Evolutionary conservation across 805 yeast species (phyloP), one percentile per base, ranked within the genome.

Genomic region (Candida stauntonica): DNA sequence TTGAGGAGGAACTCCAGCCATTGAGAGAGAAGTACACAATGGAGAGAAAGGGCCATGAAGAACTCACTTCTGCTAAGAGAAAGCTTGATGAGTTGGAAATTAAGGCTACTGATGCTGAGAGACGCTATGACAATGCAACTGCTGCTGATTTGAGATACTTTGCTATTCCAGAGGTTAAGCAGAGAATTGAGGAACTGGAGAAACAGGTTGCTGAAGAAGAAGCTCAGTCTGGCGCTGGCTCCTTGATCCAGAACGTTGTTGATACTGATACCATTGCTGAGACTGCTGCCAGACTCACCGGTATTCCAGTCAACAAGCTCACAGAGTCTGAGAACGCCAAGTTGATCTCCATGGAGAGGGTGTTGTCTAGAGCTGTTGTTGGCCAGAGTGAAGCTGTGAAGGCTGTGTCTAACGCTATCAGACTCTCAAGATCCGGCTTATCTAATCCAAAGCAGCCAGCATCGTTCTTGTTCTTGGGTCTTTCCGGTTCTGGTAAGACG

Each of bases 401-500:
- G 61, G 96, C 97, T 2, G 99, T 93, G 29, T 77, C 98, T 8
- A 91, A 93, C 61, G 95, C 98, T 5, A 86, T 93, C 39, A 78
- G 99, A 64, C 73, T 93, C 53, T 79, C 86, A 14, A 78, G 99
- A 61, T 89, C 98, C 9, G 99, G 99, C 16, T 73, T 93, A 48
- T 85, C 96, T 17, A 93, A 93, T 62, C 99, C 99, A 38, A 77
- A 88, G 62, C 96, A 94, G 50, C 99, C 99, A 5, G 87, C 98
- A 1, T 86, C 96, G 12, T 93, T 93, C 75, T 58, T 93, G 57
- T 93, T 93, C 74, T 69, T 94, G 45, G 99, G 99, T 44, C 75
- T 91, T 44, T 86, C 96, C 3, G 99, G 99, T 54, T 87, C 96
- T 6, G 99, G 99, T 76, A 93, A 93, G 73, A 93, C 99, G 7